Base-by-base conservation (phyloP, 2,329 filamentous ascomycete genomes). In the Paecilomyces formosus region DNA sequence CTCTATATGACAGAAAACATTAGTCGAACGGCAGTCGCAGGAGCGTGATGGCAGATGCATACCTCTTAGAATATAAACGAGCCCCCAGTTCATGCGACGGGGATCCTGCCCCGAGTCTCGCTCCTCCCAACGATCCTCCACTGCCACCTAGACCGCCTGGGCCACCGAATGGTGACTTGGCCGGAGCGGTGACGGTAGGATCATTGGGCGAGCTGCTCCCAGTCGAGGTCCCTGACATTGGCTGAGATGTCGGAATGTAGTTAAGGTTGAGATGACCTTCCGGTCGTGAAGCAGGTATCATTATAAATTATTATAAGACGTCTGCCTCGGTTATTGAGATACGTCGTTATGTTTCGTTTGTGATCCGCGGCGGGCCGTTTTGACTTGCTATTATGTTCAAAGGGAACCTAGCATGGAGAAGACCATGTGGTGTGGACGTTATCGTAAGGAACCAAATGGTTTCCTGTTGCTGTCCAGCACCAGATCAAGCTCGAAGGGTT, bases 61-160 rank as follows among this genome's bases (percentile, higher is more conserved):
- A 96, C 92, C 94, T 87, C 81, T 97, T 97, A 62, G 92, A 92
- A 77, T 89, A 97, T 60, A 97, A 81, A 68, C 93, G 75, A 64
- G 85, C 86, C 59, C 88, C 86, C 70, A 92, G 85, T 66, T 97
- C 94, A 79, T 96, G 92, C 76, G 92, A 97, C 69, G 94, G 94
- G 82, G 94, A 99, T 74, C 92, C 92, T 80, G 91, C 87, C 81
- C 92, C 92, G 71, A 93, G 89, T 79, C 93, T 81, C 65, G 81
- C 79, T 69, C 77, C 78, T 62, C 80, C 80, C 58, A 83, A 78
- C 58, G 82, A 79, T 58, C 74, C 76, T 59, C 76, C 76, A 61
- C 78, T 69, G 57, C 73, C 73, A 60, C 74, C 86, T 66, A 90
- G 76, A 60, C 84, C 81, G 67, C 84, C 85, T 54, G 88, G 80